A percentile compares a stretch with the other conserved stretches of the same genome.
These are phyloP conservation scores for Cocos nucifera DNA, from an alignment of 176 grass and related monocot genomes.

Conservation along the genomic window DNA sequence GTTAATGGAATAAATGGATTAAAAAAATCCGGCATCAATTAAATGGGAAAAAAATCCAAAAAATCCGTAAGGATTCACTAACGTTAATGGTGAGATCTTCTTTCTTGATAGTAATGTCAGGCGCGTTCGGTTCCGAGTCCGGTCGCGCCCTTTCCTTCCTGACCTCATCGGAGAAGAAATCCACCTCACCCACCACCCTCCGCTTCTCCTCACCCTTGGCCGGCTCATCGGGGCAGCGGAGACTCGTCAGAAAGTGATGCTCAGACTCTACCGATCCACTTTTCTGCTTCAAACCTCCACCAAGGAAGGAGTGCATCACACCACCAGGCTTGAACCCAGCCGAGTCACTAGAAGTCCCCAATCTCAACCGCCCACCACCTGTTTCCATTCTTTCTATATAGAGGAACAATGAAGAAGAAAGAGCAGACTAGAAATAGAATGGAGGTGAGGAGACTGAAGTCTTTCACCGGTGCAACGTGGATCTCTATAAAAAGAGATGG, in stretches of 20 bases:
- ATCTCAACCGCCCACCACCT: slow-evolving; percentile 20
- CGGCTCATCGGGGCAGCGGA: too few species aligned
- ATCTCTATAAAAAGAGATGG: slow-evolving; percentile 29
- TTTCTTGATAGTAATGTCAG: slow-evolving; percentile 30
- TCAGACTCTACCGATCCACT: background rate
- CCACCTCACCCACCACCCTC: slow-evolving; percentile 35
- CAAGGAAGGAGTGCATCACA: too few species aligned
- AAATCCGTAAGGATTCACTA: background rate
- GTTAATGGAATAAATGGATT: too few species aligned
- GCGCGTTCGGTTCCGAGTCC: slow-evolving; percentile 12
- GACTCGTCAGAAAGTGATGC: background rate
- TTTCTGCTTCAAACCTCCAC: background rate
- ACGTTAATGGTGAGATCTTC: slow-evolving; percentile 78
- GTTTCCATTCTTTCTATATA: background rate
- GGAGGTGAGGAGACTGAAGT: slow-evolving; percentile 34
- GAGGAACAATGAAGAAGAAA: too few species aligned
- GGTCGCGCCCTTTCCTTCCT: slow-evolving; percentile 19
- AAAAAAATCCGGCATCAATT: background rate
- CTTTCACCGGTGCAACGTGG: slow-evolving; percentile 29
- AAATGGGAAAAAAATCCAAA: background rate
- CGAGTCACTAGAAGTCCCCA: slow-evolving; percentile 31
- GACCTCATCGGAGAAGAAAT: slow-evolving; percentile 87
- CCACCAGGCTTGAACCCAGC: slow-evolving; percentile 16
- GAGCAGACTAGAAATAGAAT: slow-evolving; percentile 14
- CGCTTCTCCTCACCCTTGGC: too few species aligned